Evolutionary conservation across 768 basidiomycete species (phyloP), one percentile per base, ranked within the genome.

Genomic region (Gautieria morchelliformis): DNA sequence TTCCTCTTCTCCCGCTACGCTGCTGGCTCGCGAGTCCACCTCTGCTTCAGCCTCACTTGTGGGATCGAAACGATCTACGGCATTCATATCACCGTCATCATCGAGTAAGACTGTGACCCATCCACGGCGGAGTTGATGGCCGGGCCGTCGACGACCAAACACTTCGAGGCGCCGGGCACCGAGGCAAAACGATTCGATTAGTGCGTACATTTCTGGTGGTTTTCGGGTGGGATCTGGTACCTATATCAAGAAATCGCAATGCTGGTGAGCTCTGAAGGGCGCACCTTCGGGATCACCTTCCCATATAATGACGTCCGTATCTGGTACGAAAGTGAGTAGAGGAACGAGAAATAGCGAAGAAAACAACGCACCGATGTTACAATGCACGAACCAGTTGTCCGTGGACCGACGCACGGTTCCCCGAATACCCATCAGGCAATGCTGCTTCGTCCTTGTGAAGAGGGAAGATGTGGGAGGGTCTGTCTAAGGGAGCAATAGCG

Each of bases 151-250:
- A 3, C 82, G 80, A 0, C 89, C 92, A 62, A 93, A 97, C 12
- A 99, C 72, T 67, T 98, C 93, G 14, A 99, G 81, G 3, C 96
- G 82, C 15, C 95, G 85, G 0, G 87, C 79, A 5, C 94, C 96
- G 51, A 96, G 84, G 67, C 94, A 98, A 69, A 99, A 98, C 69
- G 95, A 97, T 71, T 99, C 96, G 66, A 98, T 88, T 42, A 99
- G 79, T 5, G 87, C 85, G 72, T 97, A 94, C 76, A 93, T 89
- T 69, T 98, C 95, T 17, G 94, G 93, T 0, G 96, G 96, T 71
- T 92, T 92, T 45, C 83, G 81, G 2, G 81, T 84, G 2, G 90
- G 89, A 69, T 95, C 93, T 67, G 60, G 27, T 24, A 37, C n/a
- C 5, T 33, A 20, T 35, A 22, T 37, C 19, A 37, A 45, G 19